Evolutionary conservation across 2,329 filamentous ascomycete genomes (phyloP).

Genomic region (Thyridium curvatum): DNA sequence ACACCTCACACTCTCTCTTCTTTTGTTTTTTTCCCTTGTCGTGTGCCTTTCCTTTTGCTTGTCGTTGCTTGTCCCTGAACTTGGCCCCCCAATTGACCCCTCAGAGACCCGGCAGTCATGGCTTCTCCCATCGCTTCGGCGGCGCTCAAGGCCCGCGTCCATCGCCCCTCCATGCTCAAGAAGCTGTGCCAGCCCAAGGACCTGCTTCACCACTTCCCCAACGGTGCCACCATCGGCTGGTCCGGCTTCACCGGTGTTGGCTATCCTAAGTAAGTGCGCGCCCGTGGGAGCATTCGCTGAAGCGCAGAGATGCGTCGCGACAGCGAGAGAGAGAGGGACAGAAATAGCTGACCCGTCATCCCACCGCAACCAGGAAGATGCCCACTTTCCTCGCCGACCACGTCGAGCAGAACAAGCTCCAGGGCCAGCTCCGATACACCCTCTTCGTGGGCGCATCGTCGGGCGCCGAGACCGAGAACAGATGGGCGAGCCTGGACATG

Average conservation of each 20-base stretch:
- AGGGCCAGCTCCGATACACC: slow-evolving; percentile 79
- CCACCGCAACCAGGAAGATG: slow-evolving; percentile 55
- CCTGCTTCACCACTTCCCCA: slow-evolving; percentile 72
- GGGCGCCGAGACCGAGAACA: slow-evolving; percentile 83
- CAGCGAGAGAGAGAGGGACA: slow-evolving; percentile 3
- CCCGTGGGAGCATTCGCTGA: not conserved
- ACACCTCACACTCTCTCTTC: not conserved
- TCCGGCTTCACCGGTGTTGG: slow-evolving; percentile 86
- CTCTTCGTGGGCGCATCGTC: slow-evolving; percentile 88
- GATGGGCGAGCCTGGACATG: slow-evolving; percentile 87
- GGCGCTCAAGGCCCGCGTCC: slow-evolving; percentile 68
- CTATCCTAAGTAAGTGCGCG: slow-evolving; percentile 70
- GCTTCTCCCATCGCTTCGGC: slow-evolving; percentile 57
- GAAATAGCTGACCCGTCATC: slow-evolving; percentile 7
- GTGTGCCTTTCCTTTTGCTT: no score
- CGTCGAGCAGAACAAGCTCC: slow-evolving; percentile 78
- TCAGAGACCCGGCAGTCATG: no score
- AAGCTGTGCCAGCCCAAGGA: slow-evolving; percentile 78
- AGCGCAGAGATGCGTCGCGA: slow-evolving; percentile 8
- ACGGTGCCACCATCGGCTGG: slow-evolving; percentile 85
- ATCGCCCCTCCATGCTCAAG: slow-evolving; percentile 69
- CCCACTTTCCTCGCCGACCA: slow-evolving; percentile 81
- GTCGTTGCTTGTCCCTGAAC: no score
- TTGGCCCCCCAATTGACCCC: no score
- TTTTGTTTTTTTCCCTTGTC: no score